These are phyloP conservation scores for Trichoderma sp. DNA, from an alignment of 2,329 filamentous ascomycete species.

Conservation along the genomic window DNA sequence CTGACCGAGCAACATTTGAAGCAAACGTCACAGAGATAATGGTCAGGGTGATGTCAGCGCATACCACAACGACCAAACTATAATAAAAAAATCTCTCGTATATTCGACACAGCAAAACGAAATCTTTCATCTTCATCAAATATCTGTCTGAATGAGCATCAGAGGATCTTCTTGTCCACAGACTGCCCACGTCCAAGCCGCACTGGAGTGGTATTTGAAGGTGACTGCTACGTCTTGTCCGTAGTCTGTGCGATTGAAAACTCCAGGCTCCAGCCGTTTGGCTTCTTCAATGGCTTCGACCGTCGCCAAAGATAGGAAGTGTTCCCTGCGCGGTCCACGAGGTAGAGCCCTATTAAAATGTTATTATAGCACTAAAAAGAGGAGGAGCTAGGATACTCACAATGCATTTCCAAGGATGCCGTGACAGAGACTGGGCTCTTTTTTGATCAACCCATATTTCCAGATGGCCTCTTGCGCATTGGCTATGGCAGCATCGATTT, in stretches of 20 bases:
- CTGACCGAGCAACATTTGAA: too few species aligned
- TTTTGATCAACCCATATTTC: constrained; percentile 62
- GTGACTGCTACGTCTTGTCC: constrained; percentile 39
- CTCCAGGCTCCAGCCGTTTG: constrained; percentile 37
- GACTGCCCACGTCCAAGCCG: constrained; percentile 47
- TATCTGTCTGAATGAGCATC: constrained; percentile 45
- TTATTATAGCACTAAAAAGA: neutral
- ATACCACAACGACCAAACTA: neutral
- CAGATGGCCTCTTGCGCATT: constrained; percentile 58
- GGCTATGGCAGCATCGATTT: constrained; percentile 57
- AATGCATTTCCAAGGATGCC: constrained; percentile 68
- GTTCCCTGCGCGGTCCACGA: constrained; percentile 46
- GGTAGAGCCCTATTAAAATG: constrained; percentile 37
- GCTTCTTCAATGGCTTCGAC: constrained; percentile 57
- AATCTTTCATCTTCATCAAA: neutral
- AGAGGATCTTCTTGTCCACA: constrained; percentile 41
- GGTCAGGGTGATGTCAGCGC: neutral
- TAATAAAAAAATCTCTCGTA: neutral
- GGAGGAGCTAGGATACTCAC: constrained; percentile 42
- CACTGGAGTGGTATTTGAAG: constrained; percentile 44
- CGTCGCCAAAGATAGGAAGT: constrained; percentile 62
- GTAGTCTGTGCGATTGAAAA: constrained; percentile 47
- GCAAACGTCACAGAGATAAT: neutral
- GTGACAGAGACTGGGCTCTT: constrained; percentile 68
- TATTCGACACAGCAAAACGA: neutral